These are phyloP conservation scores for Trichophyton mentagrophytes DNA, from an alignment of 2,329 filamentous ascomycete genomes.

Conservation along the genomic window DNA sequence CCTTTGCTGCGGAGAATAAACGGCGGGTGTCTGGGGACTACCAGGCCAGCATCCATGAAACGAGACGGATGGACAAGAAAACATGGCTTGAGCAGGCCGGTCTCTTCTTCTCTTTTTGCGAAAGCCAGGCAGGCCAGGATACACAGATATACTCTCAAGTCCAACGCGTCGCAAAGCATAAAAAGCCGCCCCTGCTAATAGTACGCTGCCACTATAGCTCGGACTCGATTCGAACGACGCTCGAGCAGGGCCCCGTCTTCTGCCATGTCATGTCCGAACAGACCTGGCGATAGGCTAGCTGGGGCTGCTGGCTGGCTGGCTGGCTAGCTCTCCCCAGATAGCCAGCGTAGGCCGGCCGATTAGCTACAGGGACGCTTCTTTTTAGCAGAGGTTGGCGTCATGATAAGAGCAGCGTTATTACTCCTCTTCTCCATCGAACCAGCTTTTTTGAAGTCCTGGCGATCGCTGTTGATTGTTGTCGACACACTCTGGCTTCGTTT, in stretches of 20 bases:
- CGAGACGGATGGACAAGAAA: neutral
- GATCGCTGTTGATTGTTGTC: neutral
- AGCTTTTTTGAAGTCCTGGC: too few species aligned
- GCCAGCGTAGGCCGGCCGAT: neutral
- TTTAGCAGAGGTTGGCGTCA: neutral
- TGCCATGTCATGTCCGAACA: too few species aligned
- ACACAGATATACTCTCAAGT: too few species aligned
- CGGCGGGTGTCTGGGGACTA: neutral
- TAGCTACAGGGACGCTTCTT: neutral
- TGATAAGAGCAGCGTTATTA: neutral
- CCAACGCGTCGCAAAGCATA: conserved; percentile 1
- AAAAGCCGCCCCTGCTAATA: conserved; percentile 2
- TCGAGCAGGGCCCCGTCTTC: too few species aligned
- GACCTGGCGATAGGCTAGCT: too few species aligned
- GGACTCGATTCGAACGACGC: too few species aligned
- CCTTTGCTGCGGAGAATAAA: conserved; percentile 1
- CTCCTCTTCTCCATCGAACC: too few species aligned
- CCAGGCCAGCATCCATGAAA: neutral
- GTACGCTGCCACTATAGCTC: neutral
- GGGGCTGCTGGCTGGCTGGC: too few species aligned
- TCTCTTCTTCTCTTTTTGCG: neutral
- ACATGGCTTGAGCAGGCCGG: neutral
- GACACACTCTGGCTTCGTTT: neutral
- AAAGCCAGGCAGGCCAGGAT: neutral
- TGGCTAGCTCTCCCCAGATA: too few species aligned